These are phyloP conservation scores for Clitocybe nebularis DNA, from an alignment of 1,284 basidiomycete species.

Conservation along the genomic window DNA sequence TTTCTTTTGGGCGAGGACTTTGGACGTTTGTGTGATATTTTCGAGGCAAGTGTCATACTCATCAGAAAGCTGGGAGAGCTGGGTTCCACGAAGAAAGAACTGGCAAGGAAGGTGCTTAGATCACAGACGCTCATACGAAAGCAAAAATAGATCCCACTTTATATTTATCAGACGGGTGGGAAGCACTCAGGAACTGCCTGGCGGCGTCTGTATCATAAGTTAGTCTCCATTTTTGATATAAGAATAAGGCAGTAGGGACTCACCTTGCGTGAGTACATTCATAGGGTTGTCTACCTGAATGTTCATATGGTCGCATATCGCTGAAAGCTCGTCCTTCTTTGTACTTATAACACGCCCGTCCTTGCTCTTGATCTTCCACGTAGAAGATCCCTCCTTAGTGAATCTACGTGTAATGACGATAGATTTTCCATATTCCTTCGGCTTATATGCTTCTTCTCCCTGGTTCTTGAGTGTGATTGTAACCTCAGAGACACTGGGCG, in stretches of 20 bases:
- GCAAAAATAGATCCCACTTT: conserved; percentile 43
- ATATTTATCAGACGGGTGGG: conserved; percentile 87
- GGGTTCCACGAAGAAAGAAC: conserved; percentile 95
- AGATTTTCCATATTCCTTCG: conserved; percentile 76
- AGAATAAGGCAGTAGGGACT: conserved; percentile 4
- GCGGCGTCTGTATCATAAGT: conserved; percentile 37
- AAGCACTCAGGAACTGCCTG: conserved; percentile 85
- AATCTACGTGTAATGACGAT: conserved; percentile 87
- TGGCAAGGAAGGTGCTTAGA: conserved; percentile 28
- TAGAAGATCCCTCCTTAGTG: conserved; percentile 67
- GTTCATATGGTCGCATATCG: conserved; percentile 91
- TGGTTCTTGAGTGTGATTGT: conserved; percentile 82
- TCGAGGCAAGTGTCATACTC: conserved; percentile 80
- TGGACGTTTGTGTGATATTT: conserved; percentile 66
- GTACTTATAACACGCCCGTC: conserved; percentile 67
- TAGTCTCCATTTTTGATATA: not conserved
- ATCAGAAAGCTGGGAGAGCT: conserved; percentile 82
- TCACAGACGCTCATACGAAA: conserved; percentile 1
- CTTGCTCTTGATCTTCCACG: conserved; percentile 83
- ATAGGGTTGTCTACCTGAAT: conserved; percentile 97
- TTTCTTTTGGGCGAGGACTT: conserved; percentile 63
- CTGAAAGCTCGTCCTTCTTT: conserved; percentile 83
- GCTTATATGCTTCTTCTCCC: conserved; percentile 86
- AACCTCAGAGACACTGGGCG: conserved; percentile 66
- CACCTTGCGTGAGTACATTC: conserved; percentile 91